A percentile compares a stretch with the other conserved stretches of the same genome.
Evolutionary conservation across 1,284 basidiomycete genomes (phyloP).

Genomic region (Athelia sp.): DNA sequence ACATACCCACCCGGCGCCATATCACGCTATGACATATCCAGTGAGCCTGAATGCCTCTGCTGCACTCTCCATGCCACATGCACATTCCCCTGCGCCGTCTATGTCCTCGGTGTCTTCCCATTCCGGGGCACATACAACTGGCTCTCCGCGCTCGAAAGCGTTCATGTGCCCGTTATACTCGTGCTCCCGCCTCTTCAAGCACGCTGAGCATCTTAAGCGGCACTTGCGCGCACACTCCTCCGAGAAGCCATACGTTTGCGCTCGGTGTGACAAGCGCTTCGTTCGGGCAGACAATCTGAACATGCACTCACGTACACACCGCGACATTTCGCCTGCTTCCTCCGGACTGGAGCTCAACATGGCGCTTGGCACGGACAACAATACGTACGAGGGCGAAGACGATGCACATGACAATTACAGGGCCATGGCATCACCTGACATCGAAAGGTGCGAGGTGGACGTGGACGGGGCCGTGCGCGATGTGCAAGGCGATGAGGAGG

Average conservation of each 20-base stretch:
- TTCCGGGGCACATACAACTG: no score
- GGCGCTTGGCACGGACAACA: no score
- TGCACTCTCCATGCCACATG: slow-evolving; percentile 4
- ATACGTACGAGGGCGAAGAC: slow-evolving; percentile 15
- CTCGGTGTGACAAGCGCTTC: slow-evolving; percentile 72
- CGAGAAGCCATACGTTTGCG: slow-evolving; percentile 78
- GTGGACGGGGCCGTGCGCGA: slow-evolving; percentile 52
- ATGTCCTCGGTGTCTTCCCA: no score
- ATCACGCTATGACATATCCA: slow-evolving; percentile 6
- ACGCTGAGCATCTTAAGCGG: slow-evolving; percentile 83
- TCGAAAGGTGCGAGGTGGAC: slow-evolving; percentile 57
- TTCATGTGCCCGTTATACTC: slow-evolving; percentile 78
- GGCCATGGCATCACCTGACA: slow-evolving; percentile 25
- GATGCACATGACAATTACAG: slow-evolving; percentile 17
- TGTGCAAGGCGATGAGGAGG: slow-evolving; percentile 58
- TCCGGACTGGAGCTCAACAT: no score
- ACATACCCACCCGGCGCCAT: no score
- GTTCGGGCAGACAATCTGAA: slow-evolving; percentile 82
- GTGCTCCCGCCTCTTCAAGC: slow-evolving; percentile 82
- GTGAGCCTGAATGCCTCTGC: not conserved
- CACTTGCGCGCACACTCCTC: slow-evolving; percentile 88
- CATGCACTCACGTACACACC: slow-evolving; percentile 80
- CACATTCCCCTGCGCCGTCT: slow-evolving; percentile 21
- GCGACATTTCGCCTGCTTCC: no score
- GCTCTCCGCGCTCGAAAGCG: no score